A percentile compares a stretch with the other conserved stretches of the same genome.
These are phyloP conservation scores for Hyaloscypha hepaticicola DNA, from an alignment of 495 filamentous ascomycete species.

Conservation along the genomic window DNA sequence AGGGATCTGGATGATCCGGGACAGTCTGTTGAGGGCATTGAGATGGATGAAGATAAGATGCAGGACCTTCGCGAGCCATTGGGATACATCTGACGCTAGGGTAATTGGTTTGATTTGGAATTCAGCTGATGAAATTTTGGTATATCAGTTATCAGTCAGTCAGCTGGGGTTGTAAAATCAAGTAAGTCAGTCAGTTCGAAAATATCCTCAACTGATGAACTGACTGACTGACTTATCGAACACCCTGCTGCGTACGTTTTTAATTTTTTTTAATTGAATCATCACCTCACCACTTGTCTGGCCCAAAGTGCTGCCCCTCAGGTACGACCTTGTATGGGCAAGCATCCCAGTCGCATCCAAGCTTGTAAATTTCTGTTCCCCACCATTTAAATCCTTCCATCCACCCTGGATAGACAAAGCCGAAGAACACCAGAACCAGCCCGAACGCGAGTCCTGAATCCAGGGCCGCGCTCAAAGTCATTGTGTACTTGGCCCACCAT, in stretches of 20 bases:
- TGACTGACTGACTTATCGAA: too few relatives aligned
- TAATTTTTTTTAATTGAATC: neutral
- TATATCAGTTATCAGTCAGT: too few relatives aligned
- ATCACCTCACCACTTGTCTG: slow-evolving; percentile 56
- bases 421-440: slow-evolving; percentile 80
- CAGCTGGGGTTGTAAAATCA: too few relatives aligned
- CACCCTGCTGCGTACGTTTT: too few relatives aligned
- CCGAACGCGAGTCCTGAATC: slow-evolving; percentile 80
- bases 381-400: slow-evolving; percentile 67
- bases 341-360: slow-evolving; percentile 64
- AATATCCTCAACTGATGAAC: too few relatives aligned
- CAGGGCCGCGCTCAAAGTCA: slow-evolving; percentile 79
- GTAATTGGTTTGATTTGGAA: neutral
- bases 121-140: too few relatives aligned
- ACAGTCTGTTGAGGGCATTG: neutral
- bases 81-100: neutral
- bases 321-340: slow-evolving; percentile 54
- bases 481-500: slow-evolving; percentile 91
- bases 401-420: slow-evolving; percentile 69
- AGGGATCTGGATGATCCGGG: neutral
- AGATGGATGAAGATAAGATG: neutral
- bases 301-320: slow-evolving; percentile 57
- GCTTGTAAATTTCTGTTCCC: slow-evolving; percentile 71
- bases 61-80: neutral
- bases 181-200: too few relatives aligned